These are phyloP conservation scores for Gastrolobium villosum DNA, from an alignment of 306 rosid species.

Conservation along the genomic window DNA sequence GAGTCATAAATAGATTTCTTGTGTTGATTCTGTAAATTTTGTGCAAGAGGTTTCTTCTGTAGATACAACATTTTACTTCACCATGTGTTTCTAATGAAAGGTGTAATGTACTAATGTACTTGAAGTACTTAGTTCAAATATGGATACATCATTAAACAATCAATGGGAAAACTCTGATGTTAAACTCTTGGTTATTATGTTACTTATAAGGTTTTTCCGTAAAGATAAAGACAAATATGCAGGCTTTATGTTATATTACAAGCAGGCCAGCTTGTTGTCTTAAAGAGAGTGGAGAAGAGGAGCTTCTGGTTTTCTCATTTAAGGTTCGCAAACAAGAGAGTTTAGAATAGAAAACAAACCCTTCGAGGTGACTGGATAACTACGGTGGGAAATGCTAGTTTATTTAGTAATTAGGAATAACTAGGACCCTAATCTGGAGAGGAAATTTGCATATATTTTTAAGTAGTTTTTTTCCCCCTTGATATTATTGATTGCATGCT, in stretches of 20 bases:
- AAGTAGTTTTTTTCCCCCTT: not conserved
- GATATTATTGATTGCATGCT: not conserved
- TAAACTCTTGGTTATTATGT: not conserved
- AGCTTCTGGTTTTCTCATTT: constrained; percentile 4
- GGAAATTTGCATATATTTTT: not conserved
- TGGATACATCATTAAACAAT: not conserved
- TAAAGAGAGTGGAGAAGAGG: constrained; percentile 1
- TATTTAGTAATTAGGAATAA: not conserved
- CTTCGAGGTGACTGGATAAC: not conserved
- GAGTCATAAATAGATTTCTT: constrained; percentile 7
- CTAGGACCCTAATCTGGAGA: not conserved
- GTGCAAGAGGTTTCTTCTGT: not conserved
- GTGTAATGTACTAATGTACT: not conserved
- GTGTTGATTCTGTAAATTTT: not conserved
- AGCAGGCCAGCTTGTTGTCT: not conserved
- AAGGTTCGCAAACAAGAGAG: not conserved
- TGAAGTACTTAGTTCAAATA: not conserved
- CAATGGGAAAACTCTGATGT: constrained; percentile 11
- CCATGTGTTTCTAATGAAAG: not conserved
- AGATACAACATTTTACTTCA: not conserved
- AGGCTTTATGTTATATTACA: not conserved
- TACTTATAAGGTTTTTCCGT: not conserved
- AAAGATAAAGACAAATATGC: constrained; percentile 14
- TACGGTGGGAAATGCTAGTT: not conserved
- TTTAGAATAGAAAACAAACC: not conserved